Evolutionary conservation across 352 stramenopile genomes (phyloP).

Genomic region (Pythium myriotylum): DNA sequence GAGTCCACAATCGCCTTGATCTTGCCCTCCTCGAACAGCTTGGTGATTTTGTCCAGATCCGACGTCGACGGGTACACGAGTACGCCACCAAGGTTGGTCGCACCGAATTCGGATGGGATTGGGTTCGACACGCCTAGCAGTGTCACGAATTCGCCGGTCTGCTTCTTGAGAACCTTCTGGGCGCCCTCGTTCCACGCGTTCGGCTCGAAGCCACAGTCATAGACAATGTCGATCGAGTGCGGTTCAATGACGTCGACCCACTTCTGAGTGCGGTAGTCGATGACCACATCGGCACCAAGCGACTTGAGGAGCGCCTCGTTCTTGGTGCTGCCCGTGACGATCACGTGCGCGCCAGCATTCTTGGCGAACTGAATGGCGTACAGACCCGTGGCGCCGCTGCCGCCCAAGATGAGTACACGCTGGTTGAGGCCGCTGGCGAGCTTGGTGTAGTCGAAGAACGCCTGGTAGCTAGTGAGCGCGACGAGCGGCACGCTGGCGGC

Average conservation of each 20-base stretch:
- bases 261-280: conserved; percentile 45
- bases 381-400: conserved; percentile 38
- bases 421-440: conserved; percentile 13
- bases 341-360: conserved; percentile 15
- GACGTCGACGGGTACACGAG: conserved; percentile 15
- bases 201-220: conserved; percentile 25
- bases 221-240: conserved; percentile 21
- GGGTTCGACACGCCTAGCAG: conserved; percentile 31
- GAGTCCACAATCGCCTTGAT: conserved; percentile 37
- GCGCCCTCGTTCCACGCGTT: conserved; percentile 35
- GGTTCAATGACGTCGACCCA: conserved; percentile 30
- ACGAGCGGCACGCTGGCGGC: conserved; percentile 33
- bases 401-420: conserved; percentile 36
- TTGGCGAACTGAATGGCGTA: conserved; percentile 27
- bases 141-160: conserved; percentile 39
- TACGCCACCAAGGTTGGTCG: conserved; percentile 25
- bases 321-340: conserved; percentile 34
- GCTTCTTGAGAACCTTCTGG: conserved; percentile 40
- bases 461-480: conserved; percentile 38
- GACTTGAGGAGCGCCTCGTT: conserved; percentile 38
- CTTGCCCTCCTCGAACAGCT: conserved; percentile 40
- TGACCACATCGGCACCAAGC: conserved; percentile 39
- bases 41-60: conserved; percentile 39
- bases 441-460: conserved; percentile 21
- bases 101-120: conserved; percentile 60